phyloP scores from a whole-genome alignment of 2,329 filamentous ascomycete species.

The Nannizziopsis barbatae region DNA sequence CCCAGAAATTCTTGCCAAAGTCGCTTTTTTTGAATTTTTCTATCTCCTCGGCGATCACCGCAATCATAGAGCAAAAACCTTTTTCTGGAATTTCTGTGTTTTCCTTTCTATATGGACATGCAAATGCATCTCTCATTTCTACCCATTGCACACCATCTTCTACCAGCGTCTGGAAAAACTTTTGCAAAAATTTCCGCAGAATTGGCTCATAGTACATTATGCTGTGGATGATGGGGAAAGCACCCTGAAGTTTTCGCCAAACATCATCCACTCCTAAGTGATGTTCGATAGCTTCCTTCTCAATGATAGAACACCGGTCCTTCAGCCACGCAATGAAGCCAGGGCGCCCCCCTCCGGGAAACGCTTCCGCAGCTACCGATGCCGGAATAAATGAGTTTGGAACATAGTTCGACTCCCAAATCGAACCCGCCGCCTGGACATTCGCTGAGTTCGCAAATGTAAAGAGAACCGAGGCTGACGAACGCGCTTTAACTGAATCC shows the following conservation, averaged over 20 bases:
- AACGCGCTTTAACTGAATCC: constrained; percentile 41
- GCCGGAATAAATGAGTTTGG: constrained; percentile 49
- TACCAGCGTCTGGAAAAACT: constrained; percentile 59
- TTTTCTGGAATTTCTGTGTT: constrained; percentile 54
- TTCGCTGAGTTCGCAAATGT: constrained; percentile 41
- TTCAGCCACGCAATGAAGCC: constrained; percentile 72
- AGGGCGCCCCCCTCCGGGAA: constrained; percentile 57
- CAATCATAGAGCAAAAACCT: constrained; percentile 59
- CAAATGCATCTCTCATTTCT: constrained; percentile 69
- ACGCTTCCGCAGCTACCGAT: constrained; percentile 55
- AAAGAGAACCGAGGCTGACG: constrained; percentile 51
- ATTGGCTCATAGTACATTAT: constrained; percentile 87
- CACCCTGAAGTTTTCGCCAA: constrained; percentile 68
- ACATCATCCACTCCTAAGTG: constrained; percentile 74
- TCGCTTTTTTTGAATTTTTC: constrained; percentile 59
- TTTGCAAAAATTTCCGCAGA: constrained; percentile 62
- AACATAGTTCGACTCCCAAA: constrained; percentile 59
- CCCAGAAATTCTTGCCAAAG: constrained; percentile 70
- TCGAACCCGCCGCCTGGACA: constrained; percentile 35
- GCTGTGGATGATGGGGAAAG: constrained; percentile 61
- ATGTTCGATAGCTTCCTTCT: constrained; percentile 63
- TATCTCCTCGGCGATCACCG: constrained; percentile 66
- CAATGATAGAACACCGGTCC: constrained; percentile 58
- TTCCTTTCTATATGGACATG: constrained; percentile 55
- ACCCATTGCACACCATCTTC: constrained; percentile 76